These are phyloP conservation scores for Bigelowiella natans DNA, from an alignment of 78 protist genomes.

Conservation along the genomic window DNA sequence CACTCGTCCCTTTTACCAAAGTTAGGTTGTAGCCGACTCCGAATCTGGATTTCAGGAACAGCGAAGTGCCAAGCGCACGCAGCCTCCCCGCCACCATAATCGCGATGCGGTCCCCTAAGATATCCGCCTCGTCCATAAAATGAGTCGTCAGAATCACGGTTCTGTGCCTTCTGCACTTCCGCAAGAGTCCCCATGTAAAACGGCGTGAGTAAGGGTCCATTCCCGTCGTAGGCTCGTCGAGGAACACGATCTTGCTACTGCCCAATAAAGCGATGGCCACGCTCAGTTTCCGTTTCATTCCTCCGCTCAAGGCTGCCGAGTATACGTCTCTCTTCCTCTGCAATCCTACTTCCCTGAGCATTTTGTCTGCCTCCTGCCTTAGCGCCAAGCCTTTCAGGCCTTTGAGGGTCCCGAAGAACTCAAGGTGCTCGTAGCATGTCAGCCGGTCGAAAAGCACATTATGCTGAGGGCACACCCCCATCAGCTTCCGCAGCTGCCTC, in stretches of 20 bases:
- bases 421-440: background rate
- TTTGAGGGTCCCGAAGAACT: background rate
- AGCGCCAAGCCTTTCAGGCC: background rate
- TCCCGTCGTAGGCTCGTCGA: conserved; percentile 1
- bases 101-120: background rate
- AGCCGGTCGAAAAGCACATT: background rate
- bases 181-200: background rate
- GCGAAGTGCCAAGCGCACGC: background rate
- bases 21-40: conserved; percentile 36
- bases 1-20: background rate
- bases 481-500: background rate
- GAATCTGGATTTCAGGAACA: background rate
- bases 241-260: background rate
- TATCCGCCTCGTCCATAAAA: conserved; percentile 3
- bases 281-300: conserved; percentile 24
- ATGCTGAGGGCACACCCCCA: background rate
- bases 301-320: background rate
- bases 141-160: background rate
- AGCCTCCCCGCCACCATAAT: background rate
- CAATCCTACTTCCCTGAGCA: background rate
- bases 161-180: background rate
- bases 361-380: background rate
- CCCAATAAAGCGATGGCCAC: background rate
- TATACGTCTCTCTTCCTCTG: background rate
- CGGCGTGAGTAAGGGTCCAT: background rate